These are phyloP conservation scores for Malassezia nana DNA, from an alignment of 1,284 basidiomycete genomes.

Conservation along the genomic window DNA sequence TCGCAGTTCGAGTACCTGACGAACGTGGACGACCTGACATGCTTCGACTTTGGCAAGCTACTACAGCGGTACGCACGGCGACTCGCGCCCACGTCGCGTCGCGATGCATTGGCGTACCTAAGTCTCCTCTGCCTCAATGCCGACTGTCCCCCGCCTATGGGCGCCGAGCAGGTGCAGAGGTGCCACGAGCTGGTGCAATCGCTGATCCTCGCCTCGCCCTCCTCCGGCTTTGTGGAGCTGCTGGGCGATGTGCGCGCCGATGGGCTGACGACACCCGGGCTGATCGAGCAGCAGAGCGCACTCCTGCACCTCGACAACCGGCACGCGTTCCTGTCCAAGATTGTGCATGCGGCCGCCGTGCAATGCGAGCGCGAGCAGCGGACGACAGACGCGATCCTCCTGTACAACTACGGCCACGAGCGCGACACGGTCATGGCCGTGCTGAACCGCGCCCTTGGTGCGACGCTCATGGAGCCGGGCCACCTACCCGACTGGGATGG, in stretches of 20 bases:
- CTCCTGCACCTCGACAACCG: conserved; percentile 65
- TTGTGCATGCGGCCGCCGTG: conserved; percentile 70
- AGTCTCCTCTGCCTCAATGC: conserved; percentile 71
- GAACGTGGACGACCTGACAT: conserved; percentile 30
- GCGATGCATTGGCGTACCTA: conserved; percentile 88
- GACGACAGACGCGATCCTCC: conserved; percentile 78
- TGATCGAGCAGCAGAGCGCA: conserved; percentile 70
- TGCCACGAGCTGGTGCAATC: conserved; percentile 79
- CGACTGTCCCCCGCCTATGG: conserved; percentile 58
- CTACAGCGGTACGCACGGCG: conserved; percentile 86
- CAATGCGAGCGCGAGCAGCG: conserved; percentile 62
- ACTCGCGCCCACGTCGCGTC: conserved; percentile 80
- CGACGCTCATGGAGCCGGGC: conserved; percentile 48
- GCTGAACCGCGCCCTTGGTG: conserved; percentile 79
- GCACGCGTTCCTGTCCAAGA: conserved; percentile 67
- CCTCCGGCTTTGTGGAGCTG: conserved; percentile 62
- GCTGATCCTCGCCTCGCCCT: conserved; percentile 73
- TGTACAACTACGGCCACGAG: conserved; percentile 89
- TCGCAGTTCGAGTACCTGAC: conserved; percentile 55
- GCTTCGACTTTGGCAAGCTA: conserved; percentile 67
- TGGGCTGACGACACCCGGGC: conserved; percentile 74
- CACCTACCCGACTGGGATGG: conserved; percentile 1
- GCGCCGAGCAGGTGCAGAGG: conserved; percentile 70
- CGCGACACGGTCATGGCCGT: conserved; percentile 78
- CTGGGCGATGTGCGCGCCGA: conserved; percentile 82